Base-by-base conservation (phyloP, 2,329 filamentous ascomycete species). In the Sodiomyces alkalinus region DNA sequence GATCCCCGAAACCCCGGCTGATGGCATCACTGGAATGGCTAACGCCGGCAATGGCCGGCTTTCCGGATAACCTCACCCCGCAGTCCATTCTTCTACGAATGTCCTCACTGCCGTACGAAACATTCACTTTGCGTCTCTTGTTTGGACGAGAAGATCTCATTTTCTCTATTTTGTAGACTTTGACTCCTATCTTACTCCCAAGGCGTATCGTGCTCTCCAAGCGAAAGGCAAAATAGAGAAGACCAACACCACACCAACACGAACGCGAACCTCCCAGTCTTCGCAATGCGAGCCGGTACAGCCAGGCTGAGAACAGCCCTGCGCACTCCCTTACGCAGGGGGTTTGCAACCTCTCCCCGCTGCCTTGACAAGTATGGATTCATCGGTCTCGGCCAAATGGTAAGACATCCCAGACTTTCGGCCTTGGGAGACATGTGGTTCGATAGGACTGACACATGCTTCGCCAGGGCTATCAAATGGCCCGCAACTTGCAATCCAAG, bases 361-460 rank as follows among this genome's bases (percentile, higher is more conserved):
- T 51, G 61, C 33, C 42, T 62, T 30, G 63, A 70, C 24, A 62
- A 49, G 24, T 73, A 71, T 49, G 68, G 60, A 41, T 73, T 74
- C 41, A 60, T 74, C 31, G 68, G 68, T 10, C 48, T 74, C 10
- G 68, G 68, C 5, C 68, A 72, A 37, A 74, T 74, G 68, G 67
- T 72, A 51, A 17, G 56, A 42, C 7, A 13, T 17, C 12, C 16
- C 8, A n/a, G n/a, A n/a, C n/a, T 21, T 17, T 14, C 18, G n/a
- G 11, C 17, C 17, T n/a, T 15, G 13, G 3, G 15, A 3, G 17
- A 18, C 1, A 14, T 14, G 17, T 17, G 12, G 15, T 19, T 23
- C 16, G n/a, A 31, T 11, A 1, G n/a, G n/a, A n/a, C n/a, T n/a
- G n/a, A n/a, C n/a, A 22, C 4, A 5, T 5, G 7, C 27, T 6